phyloP scores from a whole-genome alignment of 1,284 basidiomycete genomes.

The Microstroma glucosiphilum region DNA sequence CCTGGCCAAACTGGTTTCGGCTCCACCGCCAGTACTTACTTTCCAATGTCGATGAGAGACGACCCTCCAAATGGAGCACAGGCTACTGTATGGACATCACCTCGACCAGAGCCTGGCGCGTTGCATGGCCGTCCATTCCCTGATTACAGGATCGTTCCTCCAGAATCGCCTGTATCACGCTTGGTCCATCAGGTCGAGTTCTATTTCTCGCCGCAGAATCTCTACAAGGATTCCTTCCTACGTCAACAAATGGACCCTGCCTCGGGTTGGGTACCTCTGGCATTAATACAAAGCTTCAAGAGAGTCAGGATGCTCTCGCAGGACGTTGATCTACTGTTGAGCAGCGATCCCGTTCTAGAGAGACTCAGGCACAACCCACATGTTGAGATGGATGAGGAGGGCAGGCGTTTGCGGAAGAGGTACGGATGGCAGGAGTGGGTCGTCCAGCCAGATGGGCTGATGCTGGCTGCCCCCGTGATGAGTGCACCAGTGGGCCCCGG shows the following conservation, averaged over 20 bases:
- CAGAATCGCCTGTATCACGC: no score
- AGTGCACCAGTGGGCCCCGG: no score
- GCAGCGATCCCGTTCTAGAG: not conserved
- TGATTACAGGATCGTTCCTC: no score
- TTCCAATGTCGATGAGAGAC: no score
- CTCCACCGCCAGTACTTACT: no score
- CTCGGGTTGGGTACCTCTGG: conserved; percentile 38
- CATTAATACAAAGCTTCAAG: conserved; percentile 33
- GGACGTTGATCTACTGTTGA: conserved; percentile 9
- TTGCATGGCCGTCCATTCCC: no score
- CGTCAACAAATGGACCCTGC: conserved; percentile 36
- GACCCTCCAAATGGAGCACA: no score
- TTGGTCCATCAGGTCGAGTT: conserved; percentile 45
- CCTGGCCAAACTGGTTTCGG: no score
- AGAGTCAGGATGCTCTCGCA: conserved; percentile 21
- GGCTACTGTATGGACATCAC: no score
- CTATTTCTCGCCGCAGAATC: conserved; percentile 43
- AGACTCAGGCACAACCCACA: conserved; percentile 10
- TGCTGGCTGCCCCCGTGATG: not conserved
- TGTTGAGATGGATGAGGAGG: conserved; percentile 14
- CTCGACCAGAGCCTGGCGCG: no score
- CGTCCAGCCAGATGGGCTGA: not conserved
- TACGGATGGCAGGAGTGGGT: conserved; percentile 15
- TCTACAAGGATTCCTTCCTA: conserved; percentile 41
- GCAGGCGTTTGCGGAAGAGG: conserved; percentile 7